Base-by-base conservation (phyloP, 306 rosid species). In the Chamaecrista fasciculata region DNA sequence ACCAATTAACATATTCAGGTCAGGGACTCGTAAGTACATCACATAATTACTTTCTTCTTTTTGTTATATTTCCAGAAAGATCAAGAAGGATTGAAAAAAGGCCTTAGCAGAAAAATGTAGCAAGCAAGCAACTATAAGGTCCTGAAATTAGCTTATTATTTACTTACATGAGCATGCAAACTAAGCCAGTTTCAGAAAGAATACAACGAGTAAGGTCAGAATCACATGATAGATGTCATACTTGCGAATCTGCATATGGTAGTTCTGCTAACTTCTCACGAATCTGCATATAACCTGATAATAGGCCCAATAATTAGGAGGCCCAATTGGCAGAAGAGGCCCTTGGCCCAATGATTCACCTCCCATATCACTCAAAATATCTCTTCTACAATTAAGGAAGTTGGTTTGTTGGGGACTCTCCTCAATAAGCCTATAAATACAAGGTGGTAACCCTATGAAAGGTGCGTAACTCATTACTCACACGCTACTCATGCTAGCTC, bases 241-340 rank as follows among this genome's bases (percentile, higher is more conserved):
- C 98, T 87, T 88, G 91, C 98, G 98, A 67, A 93, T 90, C 80
- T 87, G 98, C 96, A 93, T 93, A 80, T 93, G n/a, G n/a, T 75
- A 93, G 97, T 76, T 93, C 98, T 10, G 81, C 87, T 72, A 93
- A 79, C 85, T 90, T 93, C 77, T 93, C 98, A 31, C 98, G 98
- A 67, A 93, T 90, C 80, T 87, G 98, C 96, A 93, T 93, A 80
- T 93, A 93, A n/a, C n/a, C n/a, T n/a, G n/a, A n/a, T n/a, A n/a
- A n/a, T n/a, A n/a, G n/a, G n/a, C n/a, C n/a, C n/a, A n/a, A n/a
- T n/a, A n/a, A n/a, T n/a, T n/a, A n/a, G n/a, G n/a, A n/a, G n/a
- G n/a, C n/a, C n/a, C n/a, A n/a, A n/a, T n/a, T n/a, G n/a, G n/a
- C n/a, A n/a, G n/a, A n/a, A n/a, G n/a, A n/a, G n/a, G n/a, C n/a